Conservation (phyloP, 352 stramenopile genomes). For the Phytophthora sansomeana region DNA sequence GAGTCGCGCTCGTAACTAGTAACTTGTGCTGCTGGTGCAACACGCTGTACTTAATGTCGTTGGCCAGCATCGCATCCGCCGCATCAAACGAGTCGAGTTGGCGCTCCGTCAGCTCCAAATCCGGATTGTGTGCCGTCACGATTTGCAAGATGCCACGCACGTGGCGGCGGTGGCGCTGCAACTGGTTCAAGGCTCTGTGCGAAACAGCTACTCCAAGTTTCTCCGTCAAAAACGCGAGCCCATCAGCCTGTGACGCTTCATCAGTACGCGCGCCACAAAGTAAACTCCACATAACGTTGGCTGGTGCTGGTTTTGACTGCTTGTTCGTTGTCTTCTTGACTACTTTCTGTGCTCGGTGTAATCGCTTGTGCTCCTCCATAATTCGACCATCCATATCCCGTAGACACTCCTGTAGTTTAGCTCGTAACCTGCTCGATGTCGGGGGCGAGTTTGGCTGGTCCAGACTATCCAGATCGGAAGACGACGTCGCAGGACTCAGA, state of each 20-base stretch:
- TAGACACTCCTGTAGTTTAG: conserved; percentile 68
- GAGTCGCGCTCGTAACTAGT: conserved; percentile 48
- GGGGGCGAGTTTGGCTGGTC: conserved; percentile 25
- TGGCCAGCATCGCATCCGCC: conserved; percentile 69
- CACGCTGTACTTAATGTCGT: conserved; percentile 81
- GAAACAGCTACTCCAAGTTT: conserved; percentile 63
- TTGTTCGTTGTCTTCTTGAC: conserved; percentile 39
- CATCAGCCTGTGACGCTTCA: conserved; percentile 51
- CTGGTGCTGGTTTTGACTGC: conserved; percentile 20
- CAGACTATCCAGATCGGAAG: conserved; percentile 41
- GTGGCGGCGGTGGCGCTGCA: conserved; percentile 82
- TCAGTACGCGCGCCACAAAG: conserved; percentile 60
- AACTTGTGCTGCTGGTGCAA: conserved; percentile 67
- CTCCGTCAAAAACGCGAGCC: conserved; percentile 62
- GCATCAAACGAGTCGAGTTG: conserved; percentile 86
- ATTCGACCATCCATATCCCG: conserved; percentile 67
- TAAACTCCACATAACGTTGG: conserved; percentile 68
- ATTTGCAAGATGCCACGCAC: conserved; percentile 84
- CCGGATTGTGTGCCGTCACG: conserved; percentile 79
- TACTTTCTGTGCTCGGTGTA: conserved; percentile 40
- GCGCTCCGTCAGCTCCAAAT: conserved; percentile 80
- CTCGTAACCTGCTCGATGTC: conserved; percentile 61
- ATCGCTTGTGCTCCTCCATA: conserved; percentile 48
- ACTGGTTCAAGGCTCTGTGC: conserved; percentile 78
- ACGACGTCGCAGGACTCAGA: conserved; percentile 36